Evolutionary conservation across 495 filamentous ascomycete species (phyloP).

Genomic region (Hypoxylon fuscum): DNA sequence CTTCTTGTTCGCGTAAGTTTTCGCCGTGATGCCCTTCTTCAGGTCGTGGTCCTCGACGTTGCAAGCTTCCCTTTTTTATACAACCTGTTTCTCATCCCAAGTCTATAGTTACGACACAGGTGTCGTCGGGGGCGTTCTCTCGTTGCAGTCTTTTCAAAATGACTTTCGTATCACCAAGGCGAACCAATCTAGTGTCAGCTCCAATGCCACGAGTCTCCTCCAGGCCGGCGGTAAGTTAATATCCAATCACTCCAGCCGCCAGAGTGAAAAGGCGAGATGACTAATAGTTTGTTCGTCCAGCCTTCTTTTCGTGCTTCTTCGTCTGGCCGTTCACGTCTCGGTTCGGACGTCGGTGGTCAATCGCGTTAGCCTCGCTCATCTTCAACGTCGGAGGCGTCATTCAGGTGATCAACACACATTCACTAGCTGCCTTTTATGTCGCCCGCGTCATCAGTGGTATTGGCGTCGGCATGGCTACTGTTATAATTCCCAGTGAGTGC

Average conservation of each 20-base stretch:
- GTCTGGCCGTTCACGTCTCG: constrained; percentile 55
- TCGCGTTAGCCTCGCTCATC: constrained; percentile 51
- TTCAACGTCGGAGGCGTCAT: constrained; percentile 57
- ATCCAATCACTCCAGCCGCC: neutral
- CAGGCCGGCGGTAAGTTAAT: constrained; percentile 52
- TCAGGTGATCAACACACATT: constrained; percentile 54
- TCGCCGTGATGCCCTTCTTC: neutral
- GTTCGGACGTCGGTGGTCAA: constrained; percentile 56
- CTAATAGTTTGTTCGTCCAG: constrained; percentile 42
- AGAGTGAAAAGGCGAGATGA: neutral
- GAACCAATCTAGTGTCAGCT: constrained; percentile 47
- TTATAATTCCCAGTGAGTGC: constrained; percentile 56
- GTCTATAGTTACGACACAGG: constrained; percentile 61
- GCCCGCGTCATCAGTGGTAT: constrained; percentile 58
- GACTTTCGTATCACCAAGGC: constrained; percentile 54
- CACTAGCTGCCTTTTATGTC: constrained; percentile 56
- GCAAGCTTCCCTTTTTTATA: too few species aligned
- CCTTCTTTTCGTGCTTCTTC: constrained; percentile 55
- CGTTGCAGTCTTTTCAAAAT: constrained; percentile 62
- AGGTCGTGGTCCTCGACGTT: too few species aligned
- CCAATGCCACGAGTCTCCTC: constrained; percentile 68
- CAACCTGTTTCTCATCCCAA: neutral
- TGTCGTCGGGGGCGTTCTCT: constrained; percentile 66
- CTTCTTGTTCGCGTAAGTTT: constrained; percentile 42
- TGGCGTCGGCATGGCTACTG: constrained; percentile 60